Percentiles rank a stretch among this genome's conserved stretches.
These are phyloP conservation scores for Haberlea rhodopensis DNA, from an alignment of 257 asterid genomes.

Conservation along the genomic window DNA sequence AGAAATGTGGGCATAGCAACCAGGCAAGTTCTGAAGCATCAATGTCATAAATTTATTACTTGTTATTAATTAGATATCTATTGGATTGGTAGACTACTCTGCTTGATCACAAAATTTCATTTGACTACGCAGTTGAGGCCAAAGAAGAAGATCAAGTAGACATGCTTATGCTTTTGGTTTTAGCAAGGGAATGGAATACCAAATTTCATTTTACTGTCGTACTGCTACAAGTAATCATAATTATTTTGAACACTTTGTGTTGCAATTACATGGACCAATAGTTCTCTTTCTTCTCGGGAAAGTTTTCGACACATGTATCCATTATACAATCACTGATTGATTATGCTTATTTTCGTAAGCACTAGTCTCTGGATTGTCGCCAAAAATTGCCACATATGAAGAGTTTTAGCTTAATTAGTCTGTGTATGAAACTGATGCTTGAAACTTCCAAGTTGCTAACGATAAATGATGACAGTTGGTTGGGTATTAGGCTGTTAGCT, in stretches of 20 bases:
- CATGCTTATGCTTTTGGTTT: not conserved
- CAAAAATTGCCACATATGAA: not conserved
- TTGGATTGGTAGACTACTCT: not conserved
- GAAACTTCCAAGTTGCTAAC: not conserved
- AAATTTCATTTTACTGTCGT: constrained; percentile 1
- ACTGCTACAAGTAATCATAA: not conserved
- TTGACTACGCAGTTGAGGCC: constrained; percentile 56
- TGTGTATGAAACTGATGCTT: not conserved
- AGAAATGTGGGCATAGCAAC: constrained; percentile 68
- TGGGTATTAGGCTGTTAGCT: too few species aligned
- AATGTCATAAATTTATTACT: not conserved
- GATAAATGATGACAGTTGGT: too few species aligned
- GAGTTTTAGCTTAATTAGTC: not conserved
- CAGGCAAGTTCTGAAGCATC: constrained; percentile 32
- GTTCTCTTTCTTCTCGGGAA: constrained; percentile 2
- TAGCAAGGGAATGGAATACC: not conserved
- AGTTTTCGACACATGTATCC: constrained; percentile 4
- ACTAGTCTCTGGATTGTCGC: not conserved
- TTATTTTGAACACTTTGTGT: not conserved
- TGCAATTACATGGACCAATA: constrained; percentile 11
- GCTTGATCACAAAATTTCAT: not conserved
- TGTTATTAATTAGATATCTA: not conserved
- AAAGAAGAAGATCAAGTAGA: constrained; percentile 73
- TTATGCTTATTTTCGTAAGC: too few species aligned
- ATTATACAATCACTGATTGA: not conserved